Evolutionary conservation across 1,284 basidiomycete genomes (phyloP), one percentile per base, ranked within the genome.

Genomic region (Meira nashicola): DNA sequence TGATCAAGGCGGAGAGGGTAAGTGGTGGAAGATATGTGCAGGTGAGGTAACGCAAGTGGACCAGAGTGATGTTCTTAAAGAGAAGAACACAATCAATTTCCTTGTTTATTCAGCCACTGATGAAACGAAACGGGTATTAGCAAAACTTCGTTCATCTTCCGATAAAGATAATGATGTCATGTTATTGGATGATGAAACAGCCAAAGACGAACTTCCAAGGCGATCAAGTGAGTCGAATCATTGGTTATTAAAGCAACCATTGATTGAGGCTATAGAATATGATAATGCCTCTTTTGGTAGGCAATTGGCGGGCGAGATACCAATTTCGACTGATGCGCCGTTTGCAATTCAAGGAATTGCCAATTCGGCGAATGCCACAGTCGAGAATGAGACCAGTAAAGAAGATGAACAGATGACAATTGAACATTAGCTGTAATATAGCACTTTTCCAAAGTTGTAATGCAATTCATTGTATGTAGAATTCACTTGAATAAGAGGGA

Each of bases 1-100:
- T 23, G n/a, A 43, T 21, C 5, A 17, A 2, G 12, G 17, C 21
- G 17, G 46, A 23, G 17, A 48, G 17, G 12, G 7, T 21, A 17
- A n/a, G 7, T 48, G 46, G 46, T 48, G 46, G 46, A 48, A 23
- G 21, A 48, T 48, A 17, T 48, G 46, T 12, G 46, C 17, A 5
- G 46, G 46, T 12, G n/a, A 19, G n/a, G 12, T 21, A 5, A 23
- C 6, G 46, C 7, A 48, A 48, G 46, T 23, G 46, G 5, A n/a
- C 21, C 17, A 9, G 21, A 2, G 3, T 17, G 46, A 48, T 23
- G 46, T 48, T 14, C 46, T 48, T 23, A 23, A 23, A 2, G 46
- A 48, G 17, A 14, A 14, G 17, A 48, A 48, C 21, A 23, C 21
- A 25, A 23, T 25, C 46, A 14, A 19, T 12, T 48, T 48, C 21